phyloP scores from a whole-genome alignment of 2,329 filamentous ascomycete species.

The Phaeosphaeriaceae sp. region DNA sequence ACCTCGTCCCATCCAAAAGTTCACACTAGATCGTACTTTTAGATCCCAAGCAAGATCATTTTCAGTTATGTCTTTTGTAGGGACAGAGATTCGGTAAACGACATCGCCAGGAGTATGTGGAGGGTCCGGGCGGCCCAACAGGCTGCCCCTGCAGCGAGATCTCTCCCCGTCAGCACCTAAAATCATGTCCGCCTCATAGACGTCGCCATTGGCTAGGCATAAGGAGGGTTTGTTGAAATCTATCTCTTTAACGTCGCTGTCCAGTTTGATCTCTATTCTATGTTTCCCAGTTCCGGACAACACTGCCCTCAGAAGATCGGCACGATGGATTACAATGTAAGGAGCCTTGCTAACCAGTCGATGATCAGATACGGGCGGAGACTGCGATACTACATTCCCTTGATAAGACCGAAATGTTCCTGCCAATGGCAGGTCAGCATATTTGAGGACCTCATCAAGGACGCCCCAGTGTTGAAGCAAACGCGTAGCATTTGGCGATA shows the following conservation, averaged over 20 bases:
- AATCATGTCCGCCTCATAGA: constrained; percentile 2
- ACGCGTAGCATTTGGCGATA: constrained; percentile 1
- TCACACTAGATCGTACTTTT: constrained; percentile 1
- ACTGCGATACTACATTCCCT: not conserved
- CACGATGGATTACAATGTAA: constrained; percentile 2
- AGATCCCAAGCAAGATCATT: constrained; percentile 1
- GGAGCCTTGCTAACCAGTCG: constrained; percentile 3
- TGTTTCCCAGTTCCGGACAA: not conserved
- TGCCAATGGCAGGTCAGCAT: not conserved
- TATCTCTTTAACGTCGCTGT: constrained; percentile 2
- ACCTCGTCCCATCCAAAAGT: constrained; percentile 2
- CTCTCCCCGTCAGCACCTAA: constrained; percentile 2
- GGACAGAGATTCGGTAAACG: constrained; percentile 3
- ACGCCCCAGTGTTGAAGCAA: not conserved
- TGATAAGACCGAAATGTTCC: constrained; percentile 1
- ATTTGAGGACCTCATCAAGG: constrained; percentile 1
- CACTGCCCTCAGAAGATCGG: constrained; percentile 1
- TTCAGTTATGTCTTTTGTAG: constrained; percentile 1
- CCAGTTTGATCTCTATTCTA: not conserved
- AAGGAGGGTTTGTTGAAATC: constrained; percentile 1
- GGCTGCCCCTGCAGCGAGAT: constrained; percentile 1
- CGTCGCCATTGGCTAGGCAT: not conserved
- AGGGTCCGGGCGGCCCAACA: constrained; percentile 1
- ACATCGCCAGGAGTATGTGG: constrained; percentile 1
- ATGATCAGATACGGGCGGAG: not conserved